Evolutionary conservation across 2,329 filamentous ascomycete species (phyloP).

Genomic region (Coniochaeta prunicola): DNA sequence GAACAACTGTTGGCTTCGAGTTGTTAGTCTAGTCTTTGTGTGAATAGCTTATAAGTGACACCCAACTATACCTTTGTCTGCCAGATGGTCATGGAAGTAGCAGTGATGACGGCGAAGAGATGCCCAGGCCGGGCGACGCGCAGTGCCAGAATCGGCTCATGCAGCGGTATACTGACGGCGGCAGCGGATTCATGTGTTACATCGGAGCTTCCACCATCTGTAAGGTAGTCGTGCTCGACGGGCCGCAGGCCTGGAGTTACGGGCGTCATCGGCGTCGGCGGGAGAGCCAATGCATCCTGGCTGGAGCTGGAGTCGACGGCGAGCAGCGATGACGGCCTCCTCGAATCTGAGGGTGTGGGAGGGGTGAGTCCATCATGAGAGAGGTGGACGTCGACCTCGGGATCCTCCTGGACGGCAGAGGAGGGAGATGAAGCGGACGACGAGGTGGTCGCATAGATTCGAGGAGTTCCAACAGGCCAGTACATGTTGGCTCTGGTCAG

Average conservation of each 20-base stretch:
- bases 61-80: constrained; percentile 68
- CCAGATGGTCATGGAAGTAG: constrained; percentile 85
- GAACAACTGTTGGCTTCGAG: constrained; percentile 72
- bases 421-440: constrained; percentile 56
- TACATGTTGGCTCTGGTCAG: constrained; percentile 59
- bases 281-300: constrained; percentile 27
- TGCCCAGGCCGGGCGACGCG: constrained; percentile 73
- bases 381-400: constrained; percentile 38
- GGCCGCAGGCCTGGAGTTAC: constrained; percentile 51
- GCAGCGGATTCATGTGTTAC: constrained; percentile 18
- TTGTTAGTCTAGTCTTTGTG: constrained; percentile 6
- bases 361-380: constrained; percentile 53
- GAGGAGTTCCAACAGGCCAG: constrained; percentile 81
- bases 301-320: constrained; percentile 15
- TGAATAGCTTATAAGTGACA: not conserved
- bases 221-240: constrained; percentile 45
- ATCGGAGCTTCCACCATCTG: constrained; percentile 20
- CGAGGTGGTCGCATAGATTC: constrained; percentile 62
- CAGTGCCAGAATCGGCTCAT: constrained; percentile 65
- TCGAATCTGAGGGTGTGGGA: constrained; percentile 8
- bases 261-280: constrained; percentile 32
- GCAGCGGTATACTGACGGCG: constrained; percentile 33
- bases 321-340: constrained; percentile 13
- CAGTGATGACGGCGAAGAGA: constrained; percentile 79
- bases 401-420: constrained; percentile 31